Conservation (phyloP, 2,329 filamentous ascomycete genomes). For the Pseudocercospora fuligena region DNA sequence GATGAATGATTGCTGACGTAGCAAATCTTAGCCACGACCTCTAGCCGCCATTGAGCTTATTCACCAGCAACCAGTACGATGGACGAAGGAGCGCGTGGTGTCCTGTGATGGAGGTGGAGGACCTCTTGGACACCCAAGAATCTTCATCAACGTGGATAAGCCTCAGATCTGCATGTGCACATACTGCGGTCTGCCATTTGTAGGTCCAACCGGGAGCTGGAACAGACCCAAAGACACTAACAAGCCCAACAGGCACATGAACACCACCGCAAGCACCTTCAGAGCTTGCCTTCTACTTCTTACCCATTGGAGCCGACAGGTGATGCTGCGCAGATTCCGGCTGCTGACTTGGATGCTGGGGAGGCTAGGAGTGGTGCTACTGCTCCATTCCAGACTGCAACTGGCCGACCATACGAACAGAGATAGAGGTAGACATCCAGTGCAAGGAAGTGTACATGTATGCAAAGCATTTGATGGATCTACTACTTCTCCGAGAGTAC, state of each 20-base stretch:
- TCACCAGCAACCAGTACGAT: constrained; percentile 91
- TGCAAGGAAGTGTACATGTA: constrained; percentile 15
- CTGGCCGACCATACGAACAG: constrained; percentile 63
- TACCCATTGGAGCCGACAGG: constrained; percentile 72
- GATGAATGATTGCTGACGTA: constrained; percentile 31
- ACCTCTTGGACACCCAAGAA: constrained; percentile 83
- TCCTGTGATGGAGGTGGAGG: constrained; percentile 93
- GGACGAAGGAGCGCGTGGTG: constrained; percentile 81
- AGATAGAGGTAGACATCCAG: constrained; percentile 50
- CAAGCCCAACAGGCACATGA: constrained; percentile 73
- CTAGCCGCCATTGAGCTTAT: constrained; percentile 92
- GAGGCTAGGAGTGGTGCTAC: constrained; percentile 39
- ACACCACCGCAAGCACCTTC: constrained; percentile 81
- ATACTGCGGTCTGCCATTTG: constrained; percentile 93
- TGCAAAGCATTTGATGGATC: background rate
- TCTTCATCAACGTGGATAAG: constrained; percentile 99
- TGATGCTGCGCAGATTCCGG: constrained; percentile 62
- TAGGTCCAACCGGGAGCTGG: constrained; percentile 56
- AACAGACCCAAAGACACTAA: background rate
- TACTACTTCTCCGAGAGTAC: background rate
- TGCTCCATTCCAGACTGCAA: constrained; percentile 57
- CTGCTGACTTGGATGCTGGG: constrained; percentile 43
- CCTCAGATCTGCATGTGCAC: constrained; percentile 87
- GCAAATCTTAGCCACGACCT: constrained; percentile 72
- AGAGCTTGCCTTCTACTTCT: constrained; percentile 74